These are phyloP conservation scores for Alternaria sp. DNA, from an alignment of 2,329 filamentous ascomycete species.

Conservation along the genomic window DNA sequence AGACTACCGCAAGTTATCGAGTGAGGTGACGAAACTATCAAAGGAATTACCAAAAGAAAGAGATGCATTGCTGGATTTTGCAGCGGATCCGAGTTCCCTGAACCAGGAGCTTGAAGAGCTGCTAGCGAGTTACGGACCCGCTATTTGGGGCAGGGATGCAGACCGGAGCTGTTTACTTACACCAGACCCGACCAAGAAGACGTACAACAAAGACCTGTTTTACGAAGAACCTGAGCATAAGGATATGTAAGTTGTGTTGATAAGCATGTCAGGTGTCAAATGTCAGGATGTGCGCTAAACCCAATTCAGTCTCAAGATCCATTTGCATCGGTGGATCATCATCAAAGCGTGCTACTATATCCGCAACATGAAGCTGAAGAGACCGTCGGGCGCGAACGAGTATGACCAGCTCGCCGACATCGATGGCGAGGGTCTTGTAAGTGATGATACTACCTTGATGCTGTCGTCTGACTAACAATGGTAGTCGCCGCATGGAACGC, in stretches of 20 bases:
- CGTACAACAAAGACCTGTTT: slow-evolving; percentile 46
- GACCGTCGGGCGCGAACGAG: slow-evolving; percentile 41
- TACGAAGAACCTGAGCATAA: slow-evolving; percentile 46
- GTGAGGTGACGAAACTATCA: slow-evolving; percentile 47
- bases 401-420: slow-evolving; percentile 44
- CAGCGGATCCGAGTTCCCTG: slow-evolving; percentile 42
- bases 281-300: slow-evolving; percentile 20
- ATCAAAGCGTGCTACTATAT: slow-evolving; percentile 53
- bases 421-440: slow-evolving; percentile 37
- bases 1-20: slow-evolving; percentile 48
- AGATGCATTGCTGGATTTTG: slow-evolving; percentile 50
- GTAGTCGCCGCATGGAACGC: slow-evolving; percentile 44
- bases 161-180: slow-evolving; percentile 46
- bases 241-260: slow-evolving; percentile 37
- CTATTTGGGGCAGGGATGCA: slow-evolving; percentile 48
- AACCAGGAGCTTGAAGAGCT: slow-evolving; percentile 46
- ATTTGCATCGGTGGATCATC: slow-evolving; percentile 51
- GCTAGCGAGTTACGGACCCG: slow-evolving; percentile 43
- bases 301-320: slow-evolving; percentile 43
- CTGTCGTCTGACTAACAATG: slow-evolving; percentile 23
- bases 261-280: slow-evolving; percentile 9
- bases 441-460: slow-evolving; percentile 10
- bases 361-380: slow-evolving; percentile 50
- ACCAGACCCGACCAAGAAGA: slow-evolving; percentile 46
- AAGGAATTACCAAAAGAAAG: slow-evolving; percentile 50